phyloP scores from a whole-genome alignment of 2,329 filamentous ascomycete species.

The Aureobasidium sp. region DNA sequence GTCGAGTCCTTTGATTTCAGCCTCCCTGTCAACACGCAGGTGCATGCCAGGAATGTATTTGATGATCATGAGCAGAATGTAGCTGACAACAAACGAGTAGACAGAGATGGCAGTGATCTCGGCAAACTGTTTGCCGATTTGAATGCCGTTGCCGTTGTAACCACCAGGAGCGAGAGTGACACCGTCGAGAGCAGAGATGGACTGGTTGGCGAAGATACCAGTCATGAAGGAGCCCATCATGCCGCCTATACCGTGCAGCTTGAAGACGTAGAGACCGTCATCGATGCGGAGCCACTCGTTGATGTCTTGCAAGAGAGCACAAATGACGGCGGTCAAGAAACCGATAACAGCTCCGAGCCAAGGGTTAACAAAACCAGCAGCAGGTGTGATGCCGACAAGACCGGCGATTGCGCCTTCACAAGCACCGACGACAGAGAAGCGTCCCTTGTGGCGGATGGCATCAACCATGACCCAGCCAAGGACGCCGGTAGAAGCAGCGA shows the following conservation, averaged over 20 bases:
- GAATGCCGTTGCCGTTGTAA: slow-evolving; percentile 48
- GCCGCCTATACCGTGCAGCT: slow-evolving; percentile 50
- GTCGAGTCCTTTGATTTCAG: slow-evolving; percentile 48
- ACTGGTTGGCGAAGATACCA: slow-evolving; percentile 47
- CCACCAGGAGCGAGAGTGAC: slow-evolving; percentile 39
- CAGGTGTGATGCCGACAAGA: slow-evolving; percentile 40
- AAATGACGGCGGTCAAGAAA: slow-evolving; percentile 46
- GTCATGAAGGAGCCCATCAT: slow-evolving; percentile 52
- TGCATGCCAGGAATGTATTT: slow-evolving; percentile 49
- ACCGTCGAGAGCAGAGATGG: slow-evolving; percentile 43
- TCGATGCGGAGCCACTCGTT: slow-evolving; percentile 49
- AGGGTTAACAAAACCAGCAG: slow-evolving; percentile 37
- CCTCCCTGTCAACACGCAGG: slow-evolving; percentile 47
- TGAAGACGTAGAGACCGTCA: slow-evolving; percentile 53
- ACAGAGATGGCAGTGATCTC: slow-evolving; percentile 47
- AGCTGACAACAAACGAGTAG: slow-evolving; percentile 47
- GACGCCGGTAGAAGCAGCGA: slow-evolving; percentile 46
- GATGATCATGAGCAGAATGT: slow-evolving; percentile 43
- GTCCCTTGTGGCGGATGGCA: slow-evolving; percentile 43
- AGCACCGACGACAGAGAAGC: slow-evolving; percentile 48
- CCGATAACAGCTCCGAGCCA: slow-evolving; percentile 50
- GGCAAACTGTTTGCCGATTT: slow-evolving; percentile 48
- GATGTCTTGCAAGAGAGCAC: slow-evolving; percentile 42
- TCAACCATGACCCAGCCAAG: slow-evolving; percentile 48
- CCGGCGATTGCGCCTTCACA: slow-evolving; percentile 52